These are phyloP conservation scores for Ogataea thermomethanolica DNA, from an alignment of 805 yeast species.

Conservation along the genomic window DNA sequence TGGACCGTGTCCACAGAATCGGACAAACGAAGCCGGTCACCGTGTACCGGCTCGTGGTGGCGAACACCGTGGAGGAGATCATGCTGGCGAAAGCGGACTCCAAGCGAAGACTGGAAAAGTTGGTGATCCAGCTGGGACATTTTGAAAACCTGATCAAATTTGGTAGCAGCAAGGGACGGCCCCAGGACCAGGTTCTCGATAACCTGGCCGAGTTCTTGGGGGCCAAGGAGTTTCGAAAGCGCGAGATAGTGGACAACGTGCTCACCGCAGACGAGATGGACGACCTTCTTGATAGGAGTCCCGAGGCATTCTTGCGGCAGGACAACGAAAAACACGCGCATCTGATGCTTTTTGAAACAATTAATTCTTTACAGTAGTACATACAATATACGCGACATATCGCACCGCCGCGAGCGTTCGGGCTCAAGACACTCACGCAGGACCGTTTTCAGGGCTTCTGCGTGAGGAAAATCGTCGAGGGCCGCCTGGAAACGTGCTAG, in stretches of 20 bases:
- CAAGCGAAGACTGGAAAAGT: slow-evolving; percentile 72
- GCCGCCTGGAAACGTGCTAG: slow-evolving; percentile 34
- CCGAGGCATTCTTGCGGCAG: slow-evolving; percentile 35
- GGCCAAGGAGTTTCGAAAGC: slow-evolving; percentile 31
- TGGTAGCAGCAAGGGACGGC: slow-evolving; percentile 12
- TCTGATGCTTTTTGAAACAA: slow-evolving; percentile 36
- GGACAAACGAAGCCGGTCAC: slow-evolving; percentile 86
- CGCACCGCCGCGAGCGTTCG: slow-evolving; percentile 39
- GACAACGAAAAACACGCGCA: slow-evolving; percentile 18
- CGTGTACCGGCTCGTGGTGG: slow-evolving; percentile 71
- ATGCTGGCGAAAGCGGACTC: slow-evolving; percentile 74
- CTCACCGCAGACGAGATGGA: slow-evolving; percentile 42
- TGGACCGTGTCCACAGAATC: slow-evolving; percentile 91
- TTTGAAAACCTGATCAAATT: slow-evolving; percentile 39
- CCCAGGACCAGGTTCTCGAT: slow-evolving; percentile 18
- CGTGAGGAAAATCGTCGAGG: slow-evolving; percentile 22
- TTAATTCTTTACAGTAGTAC: slow-evolving; percentile 28
- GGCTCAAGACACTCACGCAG: slow-evolving; percentile 52
- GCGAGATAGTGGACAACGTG: slow-evolving; percentile 22
- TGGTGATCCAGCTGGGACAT: slow-evolving; percentile 67
- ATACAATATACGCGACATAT: slow-evolving; percentile 3
- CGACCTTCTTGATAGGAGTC: slow-evolving; percentile 49
- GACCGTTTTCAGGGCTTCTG: slow-evolving; percentile 23
- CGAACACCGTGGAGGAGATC: slow-evolving; percentile 80
- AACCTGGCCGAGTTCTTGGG: slow-evolving; percentile 41